phyloP scores from a whole-genome alignment of 1,284 basidiomycete genomes.

The Termitomyces sp. region DNA sequence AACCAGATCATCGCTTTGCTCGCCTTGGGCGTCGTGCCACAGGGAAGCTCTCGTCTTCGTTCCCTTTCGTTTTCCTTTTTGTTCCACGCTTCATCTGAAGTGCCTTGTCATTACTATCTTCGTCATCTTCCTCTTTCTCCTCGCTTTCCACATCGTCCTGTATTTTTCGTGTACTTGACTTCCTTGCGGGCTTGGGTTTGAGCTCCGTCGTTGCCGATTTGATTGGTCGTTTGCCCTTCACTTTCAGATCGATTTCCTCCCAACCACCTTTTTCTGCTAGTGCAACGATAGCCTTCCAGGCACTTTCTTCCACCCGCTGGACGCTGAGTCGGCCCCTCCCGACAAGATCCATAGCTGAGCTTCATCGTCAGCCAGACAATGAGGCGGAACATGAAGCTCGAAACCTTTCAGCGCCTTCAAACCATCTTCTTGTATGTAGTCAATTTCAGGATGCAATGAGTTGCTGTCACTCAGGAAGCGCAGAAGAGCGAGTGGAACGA shows the following conservation, averaged over 20 bases:
- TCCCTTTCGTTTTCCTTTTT: constrained; percentile 11
- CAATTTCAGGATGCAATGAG: constrained; percentile 46
- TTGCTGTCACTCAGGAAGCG: constrained; percentile 53
- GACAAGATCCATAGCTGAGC: constrained; percentile 72
- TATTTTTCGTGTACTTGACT: constrained; percentile 1
- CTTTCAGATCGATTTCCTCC: constrained; percentile 39
- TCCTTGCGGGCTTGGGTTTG: constrained; percentile 11
- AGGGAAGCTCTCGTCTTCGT: constrained; percentile 6
- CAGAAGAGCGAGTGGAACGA: constrained; percentile 77
- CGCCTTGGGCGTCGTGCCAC: constrained; percentile 5
- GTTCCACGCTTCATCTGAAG: constrained; percentile 6
- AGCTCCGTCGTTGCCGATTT: constrained; percentile 12
- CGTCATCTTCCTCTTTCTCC: constrained; percentile 15
- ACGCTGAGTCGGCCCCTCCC: constrained; percentile 84
- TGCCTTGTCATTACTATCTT: constrained; percentile 13
- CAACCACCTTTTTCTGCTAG: constrained; percentile 76
- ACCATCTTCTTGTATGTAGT: constrained; percentile 59
- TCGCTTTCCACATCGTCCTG: constrained; percentile 8
- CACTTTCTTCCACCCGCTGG: constrained; percentile 68
- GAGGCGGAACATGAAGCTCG: constrained; percentile 11
- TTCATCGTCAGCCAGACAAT: background rate
- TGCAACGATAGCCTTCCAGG: constrained; percentile 64
- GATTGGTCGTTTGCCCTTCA: constrained; percentile 12
- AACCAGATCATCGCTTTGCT: constrained; percentile 1
- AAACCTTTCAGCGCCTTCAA: constrained; percentile 61